Base-by-base conservation (phyloP, 192 early-diverging fungal species). In the Backusella luteola region DNA sequence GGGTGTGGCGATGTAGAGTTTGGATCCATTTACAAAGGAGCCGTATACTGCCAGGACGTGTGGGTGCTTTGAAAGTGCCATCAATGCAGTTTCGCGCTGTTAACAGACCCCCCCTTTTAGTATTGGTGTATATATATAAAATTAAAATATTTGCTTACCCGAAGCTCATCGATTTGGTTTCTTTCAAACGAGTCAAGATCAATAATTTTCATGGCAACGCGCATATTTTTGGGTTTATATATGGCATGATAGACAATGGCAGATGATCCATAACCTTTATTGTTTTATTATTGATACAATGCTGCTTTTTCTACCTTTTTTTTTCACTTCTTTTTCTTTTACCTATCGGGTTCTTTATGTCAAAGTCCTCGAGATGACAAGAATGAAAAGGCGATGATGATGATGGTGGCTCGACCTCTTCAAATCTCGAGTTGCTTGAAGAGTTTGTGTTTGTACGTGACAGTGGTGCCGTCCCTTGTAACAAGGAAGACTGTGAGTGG, bases 181-280 rank as follows among this genome's bases (percentile, higher is more conserved):
- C 95, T 82, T 77, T 95, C 94, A 90, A 96, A 96, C 85, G 90
- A 88, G 79, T 96, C 95, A 69, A 96, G 83, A 71, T 96, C 94
- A 75, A 96, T 94, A 67, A 95, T 89, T 78, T 96, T 96, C 67
- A 95, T 89, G 38, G 91, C 92, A 19, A 95, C 91, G 11, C 85
- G 76, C 79, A 87, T 91, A 68, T 88, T 86, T 9, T 86, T 67
- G 5, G 94, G 93, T 67, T 89, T 89, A 77, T 94, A 95, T 70
- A 85, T 83, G n/a, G 94, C 95, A 67, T 86, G 86, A 80, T 95
- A 94, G 0, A 96, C 95, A 12, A 91, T 83, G 1, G 95, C 95
- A 17, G 95, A 96, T 0, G 93, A 94, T 19, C 95, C 95, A 82
- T 94, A 94, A 9, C 94, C 94, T 93, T 75, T 67, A 14, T 21